These are phyloP conservation scores for Neurospora sp. DNA, from an alignment of 495 filamentous ascomycete species.

Conservation along the genomic window DNA sequence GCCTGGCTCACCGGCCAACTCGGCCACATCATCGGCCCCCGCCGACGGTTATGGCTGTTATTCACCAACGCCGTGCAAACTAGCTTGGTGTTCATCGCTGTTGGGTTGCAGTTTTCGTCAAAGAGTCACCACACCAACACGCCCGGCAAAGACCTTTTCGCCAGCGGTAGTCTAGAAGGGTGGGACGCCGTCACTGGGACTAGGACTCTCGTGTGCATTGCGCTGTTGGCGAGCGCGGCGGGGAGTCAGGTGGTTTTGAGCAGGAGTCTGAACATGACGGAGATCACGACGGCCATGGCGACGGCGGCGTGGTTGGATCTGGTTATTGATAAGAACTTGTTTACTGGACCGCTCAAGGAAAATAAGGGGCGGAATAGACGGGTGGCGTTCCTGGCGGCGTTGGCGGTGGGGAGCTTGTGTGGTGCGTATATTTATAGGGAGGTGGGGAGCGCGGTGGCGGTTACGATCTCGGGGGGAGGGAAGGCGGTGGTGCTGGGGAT, in stretches of 20 bases:
- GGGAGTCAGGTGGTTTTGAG: constrained; percentile 51
- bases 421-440: constrained; percentile 33
- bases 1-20: constrained; percentile 47
- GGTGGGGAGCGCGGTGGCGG: constrained; percentile 31
- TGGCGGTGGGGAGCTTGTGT: constrained; percentile 41
- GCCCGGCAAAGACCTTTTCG: constrained; percentile 15
- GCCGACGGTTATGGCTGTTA: constrained; percentile 42
- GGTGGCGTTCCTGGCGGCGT: constrained; percentile 37
- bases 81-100: constrained; percentile 41
- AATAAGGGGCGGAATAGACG: constrained; percentile 46
- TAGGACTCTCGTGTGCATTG: constrained; percentile 20
- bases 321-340: constrained; percentile 42
- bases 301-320: constrained; percentile 55
- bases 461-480: constrained; percentile 30
- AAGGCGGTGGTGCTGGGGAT: constrained; percentile 35
- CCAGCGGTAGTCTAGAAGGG: neutral
- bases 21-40: constrained; percentile 41
- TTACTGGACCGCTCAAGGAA: constrained; percentile 9
- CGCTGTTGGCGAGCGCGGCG: constrained; percentile 44
- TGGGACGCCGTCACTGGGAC: neutral
- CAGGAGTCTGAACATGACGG: constrained; percentile 43
- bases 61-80: constrained; percentile 44
- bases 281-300: constrained; percentile 60
- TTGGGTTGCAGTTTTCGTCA: constrained; percentile 28
- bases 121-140: constrained; percentile 5